Conservation (phyloP, 306 rosid genomes). For the Betula pendula region DNA sequence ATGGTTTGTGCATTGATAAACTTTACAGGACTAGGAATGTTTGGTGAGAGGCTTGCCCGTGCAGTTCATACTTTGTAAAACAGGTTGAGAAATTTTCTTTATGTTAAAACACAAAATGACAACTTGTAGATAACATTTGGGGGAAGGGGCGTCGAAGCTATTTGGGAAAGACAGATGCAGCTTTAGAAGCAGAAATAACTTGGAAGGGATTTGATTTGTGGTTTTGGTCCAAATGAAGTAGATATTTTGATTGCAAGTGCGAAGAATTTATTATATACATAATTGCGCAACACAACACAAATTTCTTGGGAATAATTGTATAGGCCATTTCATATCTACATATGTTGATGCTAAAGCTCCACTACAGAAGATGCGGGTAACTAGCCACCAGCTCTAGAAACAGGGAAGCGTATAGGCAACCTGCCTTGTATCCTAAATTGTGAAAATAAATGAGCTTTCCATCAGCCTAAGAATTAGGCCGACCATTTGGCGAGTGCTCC, state of each 20-base stretch:
- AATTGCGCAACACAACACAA: background rate
- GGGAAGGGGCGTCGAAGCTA: too few relatives aligned
- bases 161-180: background rate
- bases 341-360: background rate
- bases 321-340: background rate
- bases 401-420: background rate
- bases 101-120: background rate
- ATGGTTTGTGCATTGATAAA: background rate
- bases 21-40: background rate
- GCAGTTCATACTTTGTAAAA: background rate
- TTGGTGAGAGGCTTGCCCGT: background rate
- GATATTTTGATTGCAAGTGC: too few relatives aligned
- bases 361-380: background rate
- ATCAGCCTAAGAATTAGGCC: constrained; percentile 50
- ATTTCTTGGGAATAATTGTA: background rate
- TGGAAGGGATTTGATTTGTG: background rate
- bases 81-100: background rate
- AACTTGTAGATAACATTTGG: background rate
- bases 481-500: constrained; percentile 70
- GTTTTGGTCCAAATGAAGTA: too few relatives aligned
- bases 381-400: background rate
- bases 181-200: background rate
- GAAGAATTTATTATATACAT: background rate
- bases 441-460: background rate
- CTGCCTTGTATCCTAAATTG: background rate